phyloP scores from a whole-genome alignment of 1,139 yeast genomes.

The Blastobotrys arbuscula region DNA sequence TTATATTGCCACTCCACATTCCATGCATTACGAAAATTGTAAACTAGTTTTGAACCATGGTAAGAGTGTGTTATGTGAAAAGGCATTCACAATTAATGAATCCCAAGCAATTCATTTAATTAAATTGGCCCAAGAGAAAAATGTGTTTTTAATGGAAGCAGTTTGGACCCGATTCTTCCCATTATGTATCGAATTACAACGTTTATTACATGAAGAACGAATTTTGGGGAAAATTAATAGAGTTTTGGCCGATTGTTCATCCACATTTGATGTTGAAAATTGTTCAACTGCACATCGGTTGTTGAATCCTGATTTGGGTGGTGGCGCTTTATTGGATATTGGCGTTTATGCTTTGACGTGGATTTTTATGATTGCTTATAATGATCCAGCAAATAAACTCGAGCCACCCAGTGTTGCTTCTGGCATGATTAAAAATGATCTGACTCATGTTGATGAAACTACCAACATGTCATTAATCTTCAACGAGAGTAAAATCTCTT shows the following conservation, averaged over 20 bases:
- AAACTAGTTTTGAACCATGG: slow-evolving; percentile 45
- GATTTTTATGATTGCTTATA: slow-evolving; percentile 30
- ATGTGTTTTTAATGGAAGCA: slow-evolving; percentile 55
- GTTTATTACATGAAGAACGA: slow-evolving; percentile 41
- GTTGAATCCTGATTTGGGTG: slow-evolving; percentile 45
- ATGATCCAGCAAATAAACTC: slow-evolving; percentile 29
- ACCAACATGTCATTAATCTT: slow-evolving; percentile 28
- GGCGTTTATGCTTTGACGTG: slow-evolving; percentile 55
- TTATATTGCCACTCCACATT: slow-evolving; percentile 58
- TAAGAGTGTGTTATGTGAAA: slow-evolving; percentile 56
- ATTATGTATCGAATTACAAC: slow-evolving; percentile 38
- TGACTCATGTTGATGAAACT: slow-evolving; percentile 31
- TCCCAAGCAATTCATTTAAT: slow-evolving; percentile 45
- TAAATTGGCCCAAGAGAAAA: slow-evolving; percentile 42
- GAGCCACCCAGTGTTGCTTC: slow-evolving; percentile 22
- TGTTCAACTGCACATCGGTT: slow-evolving; percentile 19
- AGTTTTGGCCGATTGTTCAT: slow-evolving; percentile 40
- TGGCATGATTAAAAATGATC: slow-evolving; percentile 21
- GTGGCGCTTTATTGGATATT: slow-evolving; percentile 56
- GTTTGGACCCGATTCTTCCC: slow-evolving; percentile 66
- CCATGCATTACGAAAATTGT: slow-evolving; percentile 48
- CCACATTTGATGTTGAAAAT: slow-evolving; percentile 33
- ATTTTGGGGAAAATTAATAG: slow-evolving; percentile 45
- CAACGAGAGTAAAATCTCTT: slow-evolving; percentile 28
- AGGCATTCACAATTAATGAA: slow-evolving; percentile 53